These are phyloP conservation scores for Mucor piriformis DNA, from an alignment of 371 early-diverging fungal species.

Conservation along the genomic window DNA sequence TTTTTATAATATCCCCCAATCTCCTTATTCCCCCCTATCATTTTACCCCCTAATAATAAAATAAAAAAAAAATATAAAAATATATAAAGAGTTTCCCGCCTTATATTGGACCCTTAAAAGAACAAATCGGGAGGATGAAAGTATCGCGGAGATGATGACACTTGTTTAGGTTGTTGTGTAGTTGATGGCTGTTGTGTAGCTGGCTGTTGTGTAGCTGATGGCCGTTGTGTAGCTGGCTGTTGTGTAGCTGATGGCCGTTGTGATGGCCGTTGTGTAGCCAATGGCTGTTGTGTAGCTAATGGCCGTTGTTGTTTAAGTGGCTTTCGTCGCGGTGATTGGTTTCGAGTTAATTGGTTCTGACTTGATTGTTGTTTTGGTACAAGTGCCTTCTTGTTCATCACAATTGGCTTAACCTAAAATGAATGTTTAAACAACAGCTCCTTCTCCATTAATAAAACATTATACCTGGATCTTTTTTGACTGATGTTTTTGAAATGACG, in stretches of 20 bases:
- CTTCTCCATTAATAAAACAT: background rate
- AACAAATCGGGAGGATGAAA: slow-evolving; percentile 45
- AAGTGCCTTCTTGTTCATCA: slow-evolving; percentile 1
- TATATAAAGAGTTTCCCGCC: slow-evolving; percentile 5
- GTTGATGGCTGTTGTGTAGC: background rate
- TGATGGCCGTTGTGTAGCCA: background rate
- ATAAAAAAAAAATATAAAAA: slow-evolving; percentile 2
- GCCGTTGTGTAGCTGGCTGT: background rate
- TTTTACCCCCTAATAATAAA: background rate
- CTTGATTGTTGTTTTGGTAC: background rate
- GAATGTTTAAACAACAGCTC: background rate
- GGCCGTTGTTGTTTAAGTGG: background rate
- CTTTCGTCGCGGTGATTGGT: background rate
- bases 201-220: background rate
- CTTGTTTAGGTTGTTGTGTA: background rate
- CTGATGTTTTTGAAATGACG: slow-evolving; percentile 20
- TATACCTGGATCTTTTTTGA: slow-evolving; percentile 11
- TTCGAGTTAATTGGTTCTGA: too few relatives aligned
- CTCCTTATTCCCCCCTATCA: background rate
- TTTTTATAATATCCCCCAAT: background rate
- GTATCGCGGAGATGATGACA: slow-evolving; percentile 1
- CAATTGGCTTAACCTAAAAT: slow-evolving; percentile 10
- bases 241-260: background rate
- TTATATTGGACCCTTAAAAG: slow-evolving; percentile 24
- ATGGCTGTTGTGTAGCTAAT: too few relatives aligned